A percentile compares a stretch with the other conserved stretches of the same genome.
Conservation (phyloP, 2,329 filamentous ascomycete genomes). For the Alternaria metachromatica region DNA sequence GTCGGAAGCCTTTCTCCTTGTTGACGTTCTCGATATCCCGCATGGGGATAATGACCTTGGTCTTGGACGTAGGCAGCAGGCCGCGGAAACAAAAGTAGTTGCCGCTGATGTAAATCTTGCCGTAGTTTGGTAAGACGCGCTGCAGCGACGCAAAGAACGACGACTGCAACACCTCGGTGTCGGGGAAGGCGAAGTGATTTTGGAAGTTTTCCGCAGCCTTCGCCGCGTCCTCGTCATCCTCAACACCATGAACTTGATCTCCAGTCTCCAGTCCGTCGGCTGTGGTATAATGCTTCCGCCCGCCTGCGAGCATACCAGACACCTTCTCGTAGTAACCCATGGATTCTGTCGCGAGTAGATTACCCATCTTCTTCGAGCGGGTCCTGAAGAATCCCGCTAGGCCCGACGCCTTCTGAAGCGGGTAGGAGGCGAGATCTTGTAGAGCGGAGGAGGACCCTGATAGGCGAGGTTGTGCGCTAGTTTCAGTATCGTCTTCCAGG, state of each 20-base stretch:
- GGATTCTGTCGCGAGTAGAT: conserved; percentile 82
- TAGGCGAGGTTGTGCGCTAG: conserved; percentile 31
- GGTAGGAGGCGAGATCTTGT: conserved; percentile 73
- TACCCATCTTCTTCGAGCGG: conserved; percentile 81
- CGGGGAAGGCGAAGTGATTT: conserved; percentile 86
- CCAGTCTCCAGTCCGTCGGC: conserved; percentile 69
- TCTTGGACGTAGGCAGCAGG: conserved; percentile 84
- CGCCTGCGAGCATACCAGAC: conserved; percentile 95
- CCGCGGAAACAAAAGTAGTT: conserved; percentile 92
- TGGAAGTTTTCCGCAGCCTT: conserved; percentile 74
- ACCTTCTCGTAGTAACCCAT: conserved; percentile 98
- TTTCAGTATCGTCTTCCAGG: conserved; percentile 37
- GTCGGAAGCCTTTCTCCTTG: conserved; percentile 93
- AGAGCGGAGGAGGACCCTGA: conserved; percentile 60
- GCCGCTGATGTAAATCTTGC: conserved; percentile 94
- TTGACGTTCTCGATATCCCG: conserved; percentile 91
- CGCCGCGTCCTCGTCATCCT: conserved; percentile 62
- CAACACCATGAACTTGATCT: conserved; percentile 64
- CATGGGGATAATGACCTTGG: conserved; percentile 88
- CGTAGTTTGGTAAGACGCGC: conserved; percentile 87
- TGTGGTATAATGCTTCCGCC: conserved; percentile 85
- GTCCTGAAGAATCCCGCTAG: conserved; percentile 83
- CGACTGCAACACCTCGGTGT: conserved; percentile 81
- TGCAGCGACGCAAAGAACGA: conserved; percentile 94
- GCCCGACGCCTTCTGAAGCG: conserved; percentile 80